Evolutionary conservation across 2,329 filamentous ascomycete species (phyloP).

Genomic region (Aspergillus sp.): DNA sequence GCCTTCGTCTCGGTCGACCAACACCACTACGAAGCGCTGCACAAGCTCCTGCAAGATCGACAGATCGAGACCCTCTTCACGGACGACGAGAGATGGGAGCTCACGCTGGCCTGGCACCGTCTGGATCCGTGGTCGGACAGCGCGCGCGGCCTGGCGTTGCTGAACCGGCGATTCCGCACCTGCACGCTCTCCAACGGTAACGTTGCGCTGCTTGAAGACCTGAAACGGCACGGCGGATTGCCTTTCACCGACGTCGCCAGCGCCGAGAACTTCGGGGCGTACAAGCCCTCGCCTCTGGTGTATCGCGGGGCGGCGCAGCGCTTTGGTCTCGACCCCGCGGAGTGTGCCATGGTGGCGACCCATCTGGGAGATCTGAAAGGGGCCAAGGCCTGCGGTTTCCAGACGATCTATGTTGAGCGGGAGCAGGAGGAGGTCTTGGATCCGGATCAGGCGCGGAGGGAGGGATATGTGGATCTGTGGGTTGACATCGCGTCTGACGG

Average conservation of each 20-base stretch:
- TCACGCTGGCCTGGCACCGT: constrained; percentile 68
- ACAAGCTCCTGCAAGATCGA: constrained; percentile 57
- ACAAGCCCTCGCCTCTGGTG: constrained; percentile 69
- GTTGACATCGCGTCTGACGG: constrained; percentile 52
- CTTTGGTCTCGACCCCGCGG: constrained; percentile 55
- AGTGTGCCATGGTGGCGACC: constrained; percentile 76
- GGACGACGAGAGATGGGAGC: constrained; percentile 60
- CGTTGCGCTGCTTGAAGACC: constrained; percentile 62
- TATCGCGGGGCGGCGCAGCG: constrained; percentile 67
- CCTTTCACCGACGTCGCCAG: constrained; percentile 64
- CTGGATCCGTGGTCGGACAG: constrained; percentile 69
- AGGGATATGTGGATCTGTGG: constrained; percentile 67
- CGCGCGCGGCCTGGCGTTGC: constrained; percentile 52
- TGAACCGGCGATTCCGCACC: constrained; percentile 60
- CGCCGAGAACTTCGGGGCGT: constrained; percentile 69
- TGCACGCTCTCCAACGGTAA: constrained; percentile 77
- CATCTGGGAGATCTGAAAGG: constrained; percentile 69
- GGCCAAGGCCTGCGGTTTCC: constrained; percentile 63
- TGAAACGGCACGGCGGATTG: constrained; percentile 59
- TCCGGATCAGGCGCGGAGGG: constrained; percentile 53
- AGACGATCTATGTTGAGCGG: constrained; percentile 73
- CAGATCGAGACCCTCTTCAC: constrained; percentile 60
- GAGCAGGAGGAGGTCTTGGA: constrained; percentile 63
- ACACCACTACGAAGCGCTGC: constrained; percentile 66
- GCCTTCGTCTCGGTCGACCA: constrained; percentile 70